Evolutionary conservation across 441 rosid species (phyloP).

Genomic region (Capsella rubella): DNA sequence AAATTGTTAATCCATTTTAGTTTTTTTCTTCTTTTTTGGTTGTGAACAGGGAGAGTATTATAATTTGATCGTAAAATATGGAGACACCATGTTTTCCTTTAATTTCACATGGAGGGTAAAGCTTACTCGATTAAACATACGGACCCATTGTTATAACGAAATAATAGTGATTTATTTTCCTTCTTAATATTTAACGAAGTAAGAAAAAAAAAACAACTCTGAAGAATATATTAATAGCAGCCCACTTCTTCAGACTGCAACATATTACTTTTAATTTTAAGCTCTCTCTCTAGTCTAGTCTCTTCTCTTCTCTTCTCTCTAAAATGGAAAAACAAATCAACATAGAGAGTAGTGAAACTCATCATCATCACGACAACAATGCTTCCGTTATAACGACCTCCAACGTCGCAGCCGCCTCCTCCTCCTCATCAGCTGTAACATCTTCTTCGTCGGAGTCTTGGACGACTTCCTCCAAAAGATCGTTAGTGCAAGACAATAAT

Average conservation of each 20-base stretch:
- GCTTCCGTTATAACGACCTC: slow-evolving; percentile 33
- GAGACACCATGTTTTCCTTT: slow-evolving; percentile 20
- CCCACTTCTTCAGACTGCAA: slow-evolving; percentile 32
- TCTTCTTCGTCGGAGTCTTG: slow-evolving; percentile 36
- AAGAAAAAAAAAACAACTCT: slow-evolving; percentile 22
- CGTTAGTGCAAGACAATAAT: slow-evolving; percentile 26
- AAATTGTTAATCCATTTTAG: slow-evolving; percentile 1
- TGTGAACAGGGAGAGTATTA: neutral
- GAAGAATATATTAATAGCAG: slow-evolving; percentile 41
- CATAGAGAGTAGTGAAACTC: slow-evolving; percentile 52
- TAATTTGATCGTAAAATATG: neutral
- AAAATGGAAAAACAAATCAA: slow-evolving; percentile 40
- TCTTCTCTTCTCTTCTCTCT: slow-evolving; percentile 14
- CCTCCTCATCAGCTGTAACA: slow-evolving; percentile 37
- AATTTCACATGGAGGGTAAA: slow-evolving; percentile 37
- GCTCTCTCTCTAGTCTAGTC: neutral
- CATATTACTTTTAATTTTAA: neutral
- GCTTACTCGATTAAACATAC: slow-evolving; percentile 16
- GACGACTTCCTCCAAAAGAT: slow-evolving; percentile 41
- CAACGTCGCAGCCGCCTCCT: slow-evolving; percentile 20
- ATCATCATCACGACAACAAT: slow-evolving; percentile 41
- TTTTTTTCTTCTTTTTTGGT: neutral
- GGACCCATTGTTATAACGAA: slow-evolving; percentile 30
- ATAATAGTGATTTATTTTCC: neutral
- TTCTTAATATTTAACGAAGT: neutral